A percentile compares a stretch with the other conserved stretches of the same genome.
phyloP scores from a whole-genome alignment of 225 moss, liverwort and hornwort genomes.

The Pleurozium schreberi region DNA sequence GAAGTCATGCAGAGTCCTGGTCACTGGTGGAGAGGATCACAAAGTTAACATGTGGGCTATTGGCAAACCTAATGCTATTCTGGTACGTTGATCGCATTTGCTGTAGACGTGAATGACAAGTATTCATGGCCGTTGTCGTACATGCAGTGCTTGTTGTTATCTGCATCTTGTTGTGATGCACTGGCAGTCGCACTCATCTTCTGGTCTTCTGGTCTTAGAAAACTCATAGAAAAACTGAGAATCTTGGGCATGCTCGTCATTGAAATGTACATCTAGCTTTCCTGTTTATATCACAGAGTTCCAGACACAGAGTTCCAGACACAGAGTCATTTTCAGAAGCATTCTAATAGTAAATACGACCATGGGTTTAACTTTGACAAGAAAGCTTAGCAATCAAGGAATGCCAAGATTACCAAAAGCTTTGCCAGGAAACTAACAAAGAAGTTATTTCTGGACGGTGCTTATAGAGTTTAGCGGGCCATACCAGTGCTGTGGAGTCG shows the following conservation, averaged over 20 bases:
- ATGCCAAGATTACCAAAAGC: not conserved
- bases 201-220: not conserved
- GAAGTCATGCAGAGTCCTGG: conserved; percentile 96
- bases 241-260: not conserved
- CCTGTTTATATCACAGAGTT: not conserved
- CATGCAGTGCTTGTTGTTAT: not conserved
- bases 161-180: not conserved
- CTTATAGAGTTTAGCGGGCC: conserved; percentile 88
- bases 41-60: conserved; percentile 99
- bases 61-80: conserved; percentile 94
- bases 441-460: not conserved
- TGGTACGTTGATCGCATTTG: conserved; percentile 40
- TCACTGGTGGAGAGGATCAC: conserved; percentile 99
- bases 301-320: not conserved
- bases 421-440: not conserved
- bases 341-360: too few species aligned
- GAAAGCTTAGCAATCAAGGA: not conserved
- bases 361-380: too few species aligned
- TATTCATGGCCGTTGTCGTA: not conserved
- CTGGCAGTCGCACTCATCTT: not conserved
- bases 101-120: not conserved
- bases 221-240: not conserved
- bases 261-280: not conserved
- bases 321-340: too few species aligned
- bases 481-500: conserved; percentile 98